These are phyloP conservation scores for Pleodorina starrii DNA, from an alignment of 139 green algal genomes.

Conservation along the genomic window DNA sequence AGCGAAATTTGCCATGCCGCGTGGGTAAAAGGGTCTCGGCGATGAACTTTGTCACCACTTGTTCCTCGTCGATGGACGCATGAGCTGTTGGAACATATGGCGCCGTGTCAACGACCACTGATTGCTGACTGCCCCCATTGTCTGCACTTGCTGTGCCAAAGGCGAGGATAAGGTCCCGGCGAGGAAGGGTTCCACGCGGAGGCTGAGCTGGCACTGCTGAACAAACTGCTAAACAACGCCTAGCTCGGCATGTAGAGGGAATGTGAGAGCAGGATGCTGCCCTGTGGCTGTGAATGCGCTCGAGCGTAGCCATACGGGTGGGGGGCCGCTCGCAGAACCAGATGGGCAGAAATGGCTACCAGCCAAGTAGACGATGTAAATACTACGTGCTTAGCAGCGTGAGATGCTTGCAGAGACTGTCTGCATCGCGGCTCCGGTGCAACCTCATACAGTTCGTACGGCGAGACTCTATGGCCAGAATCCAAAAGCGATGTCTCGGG, in stretches of 20 bases:
- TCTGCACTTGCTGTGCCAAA: background rate
- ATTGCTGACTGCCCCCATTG: background rate
- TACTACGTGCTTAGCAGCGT: too few relatives aligned
- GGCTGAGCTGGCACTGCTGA: background rate
- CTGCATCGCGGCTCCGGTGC: too few relatives aligned
- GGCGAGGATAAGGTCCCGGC: background rate
- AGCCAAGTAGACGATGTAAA: too few relatives aligned
- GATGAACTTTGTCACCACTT: conserved; percentile 83
- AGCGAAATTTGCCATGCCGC: conserved; percentile 83
- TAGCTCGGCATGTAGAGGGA: background rate
- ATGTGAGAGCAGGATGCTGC: conserved; percentile 38
- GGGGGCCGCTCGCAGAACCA: too few relatives aligned
- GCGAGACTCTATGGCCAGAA: too few relatives aligned
- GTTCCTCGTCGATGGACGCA: conserved; percentile 39
- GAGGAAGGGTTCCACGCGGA: background rate
- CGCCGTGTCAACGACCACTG: background rate
- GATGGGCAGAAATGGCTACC: too few relatives aligned
- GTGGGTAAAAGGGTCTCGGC: conserved; percentile 95
- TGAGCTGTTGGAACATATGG: background rate
- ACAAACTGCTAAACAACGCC: background rate
- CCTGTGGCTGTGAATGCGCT: conserved; percentile 22
- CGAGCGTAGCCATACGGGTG: conserved; percentile 20
- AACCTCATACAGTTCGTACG: too few relatives aligned
- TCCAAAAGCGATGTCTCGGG: too few relatives aligned
- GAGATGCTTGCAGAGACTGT: too few relatives aligned